Percentiles rank a stretch among this genome's conserved stretches.
phyloP scores from a whole-genome alignment of 2,329 filamentous ascomycete genomes.

The Trichoderma brevicompactum region DNA sequence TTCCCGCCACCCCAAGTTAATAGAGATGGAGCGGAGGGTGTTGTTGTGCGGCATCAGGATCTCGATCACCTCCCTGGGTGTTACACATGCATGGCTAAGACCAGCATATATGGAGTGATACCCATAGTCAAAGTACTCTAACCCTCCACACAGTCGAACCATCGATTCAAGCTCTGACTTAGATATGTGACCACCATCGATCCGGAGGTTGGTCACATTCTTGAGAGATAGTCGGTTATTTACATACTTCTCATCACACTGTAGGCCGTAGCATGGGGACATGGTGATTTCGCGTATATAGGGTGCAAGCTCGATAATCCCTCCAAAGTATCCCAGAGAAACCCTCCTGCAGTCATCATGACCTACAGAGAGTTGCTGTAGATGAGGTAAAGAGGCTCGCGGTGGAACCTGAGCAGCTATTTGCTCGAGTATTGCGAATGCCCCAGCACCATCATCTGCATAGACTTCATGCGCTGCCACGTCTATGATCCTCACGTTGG shows the following conservation, averaged over 20 bases:
- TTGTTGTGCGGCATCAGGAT: background rate
- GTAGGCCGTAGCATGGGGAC: background rate
- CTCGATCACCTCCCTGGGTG: constrained; percentile 8
- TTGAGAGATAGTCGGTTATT: background rate
- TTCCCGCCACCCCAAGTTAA: background rate
- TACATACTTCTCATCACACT: background rate
- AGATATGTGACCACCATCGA: constrained; percentile 2
- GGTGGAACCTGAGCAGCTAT: background rate
- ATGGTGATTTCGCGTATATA: background rate
- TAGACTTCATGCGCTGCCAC: background rate
- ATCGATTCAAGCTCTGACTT: background rate
- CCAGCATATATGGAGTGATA: background rate
- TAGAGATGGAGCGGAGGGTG: background rate
- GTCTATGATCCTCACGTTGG: background rate
- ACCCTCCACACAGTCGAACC: background rate
- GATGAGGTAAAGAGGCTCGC: background rate
- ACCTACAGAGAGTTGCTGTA: background rate
- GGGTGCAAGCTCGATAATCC: constrained; percentile 7
- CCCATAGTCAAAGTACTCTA: background rate
- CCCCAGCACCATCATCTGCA: background rate
- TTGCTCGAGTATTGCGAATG: constrained; percentile 10
- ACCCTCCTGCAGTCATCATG: background rate
- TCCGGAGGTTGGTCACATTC: background rate
- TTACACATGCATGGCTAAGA: background rate
- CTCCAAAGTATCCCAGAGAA: constrained; percentile 18